Conservation (phyloP, 345 rosid genomes). For the Eucalyptus sp. region DNA sequence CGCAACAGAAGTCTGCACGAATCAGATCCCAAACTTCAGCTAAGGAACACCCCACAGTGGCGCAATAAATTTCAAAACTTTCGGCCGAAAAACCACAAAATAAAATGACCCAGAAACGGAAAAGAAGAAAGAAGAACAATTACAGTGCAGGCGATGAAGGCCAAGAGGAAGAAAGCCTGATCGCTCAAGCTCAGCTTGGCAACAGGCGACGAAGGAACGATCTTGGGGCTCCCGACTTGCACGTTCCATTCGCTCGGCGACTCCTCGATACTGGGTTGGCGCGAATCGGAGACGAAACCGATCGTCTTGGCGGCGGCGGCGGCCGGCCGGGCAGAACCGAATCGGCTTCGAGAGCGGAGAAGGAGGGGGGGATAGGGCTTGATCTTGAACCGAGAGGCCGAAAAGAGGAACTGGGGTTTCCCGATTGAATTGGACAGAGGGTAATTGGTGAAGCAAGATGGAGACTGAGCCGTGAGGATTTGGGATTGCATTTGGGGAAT, state of each 20-base stretch:
- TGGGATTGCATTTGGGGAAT: conserved; percentile 3
- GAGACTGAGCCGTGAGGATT: neutral
- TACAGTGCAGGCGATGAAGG: conserved; percentile 88
- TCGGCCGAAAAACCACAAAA: neutral
- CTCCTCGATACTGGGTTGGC: conserved; percentile 11
- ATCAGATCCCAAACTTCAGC: neutral
- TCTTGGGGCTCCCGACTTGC: conserved; percentile 30
- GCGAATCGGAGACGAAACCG: neutral
- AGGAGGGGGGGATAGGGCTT: conserved; percentile 13
- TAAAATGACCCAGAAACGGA: neutral
- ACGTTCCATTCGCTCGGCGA: conserved; percentile 23
- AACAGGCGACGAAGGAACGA: conserved; percentile 25
- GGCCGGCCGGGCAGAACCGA: neutral
- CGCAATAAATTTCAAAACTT: neutral
- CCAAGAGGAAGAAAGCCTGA: conserved; percentile 63
- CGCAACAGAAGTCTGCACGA: conserved; percentile 72
- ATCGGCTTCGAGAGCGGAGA: conserved; percentile 9
- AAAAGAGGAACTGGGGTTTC: conserved; percentile 1
- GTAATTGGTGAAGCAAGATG: conserved; percentile 1
- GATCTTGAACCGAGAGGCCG: neutral
- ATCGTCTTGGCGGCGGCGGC: neutral
- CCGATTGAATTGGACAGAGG: neutral
- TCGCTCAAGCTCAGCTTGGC: conserved; percentile 44
- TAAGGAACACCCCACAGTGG: neutral
- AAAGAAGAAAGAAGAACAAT: neutral